Percentiles rank a stretch among this genome's conserved stretches.
These are phyloP conservation scores for Parietaria judaica DNA, from an alignment of 306 rosid species.

Conservation along the genomic window DNA sequence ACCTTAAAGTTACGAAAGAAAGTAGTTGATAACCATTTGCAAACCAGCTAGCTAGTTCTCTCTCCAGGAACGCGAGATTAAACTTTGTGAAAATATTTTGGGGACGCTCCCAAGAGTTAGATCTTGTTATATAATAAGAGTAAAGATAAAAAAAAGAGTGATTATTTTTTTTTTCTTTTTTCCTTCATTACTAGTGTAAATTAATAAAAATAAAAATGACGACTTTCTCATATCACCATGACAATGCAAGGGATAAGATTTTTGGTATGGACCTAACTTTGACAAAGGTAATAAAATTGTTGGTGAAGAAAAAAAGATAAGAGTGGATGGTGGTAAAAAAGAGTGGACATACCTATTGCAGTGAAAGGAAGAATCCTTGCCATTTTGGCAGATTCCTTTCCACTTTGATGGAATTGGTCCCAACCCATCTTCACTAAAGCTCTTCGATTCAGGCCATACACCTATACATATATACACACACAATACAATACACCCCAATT, in stretches of 20 bases:
- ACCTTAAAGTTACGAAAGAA: too few relatives aligned
- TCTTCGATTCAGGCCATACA: constrained; percentile 77
- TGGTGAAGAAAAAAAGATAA: neutral
- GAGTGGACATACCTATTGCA: constrained; percentile 55
- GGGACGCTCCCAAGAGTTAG: too few relatives aligned
- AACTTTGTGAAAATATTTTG: too few relatives aligned
- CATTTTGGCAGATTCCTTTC: constrained; percentile 73
- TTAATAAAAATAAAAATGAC: neutral
- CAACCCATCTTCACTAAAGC: constrained; percentile 53
- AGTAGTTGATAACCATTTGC: too few relatives aligned
- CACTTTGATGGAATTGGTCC: constrained; percentile 84
- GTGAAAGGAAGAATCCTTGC: constrained; percentile 32
- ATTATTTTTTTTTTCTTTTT: too few relatives aligned
- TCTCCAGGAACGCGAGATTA: too few relatives aligned
- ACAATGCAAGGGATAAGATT: neutral
- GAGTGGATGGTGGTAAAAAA: neutral
- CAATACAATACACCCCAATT: neutral
- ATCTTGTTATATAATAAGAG: too few relatives aligned
- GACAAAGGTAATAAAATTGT: neutral
- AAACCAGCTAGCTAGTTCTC: too few relatives aligned
- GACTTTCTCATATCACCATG: neutral
- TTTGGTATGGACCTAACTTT: neutral
- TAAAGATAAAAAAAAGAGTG: too few relatives aligned
- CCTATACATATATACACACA: constrained; percentile 29
- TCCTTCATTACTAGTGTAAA: neutral